Evolutionary conservation across 768 basidiomycete genomes (phyloP).

Genomic region (Botryobasidium botryosum): DNA sequence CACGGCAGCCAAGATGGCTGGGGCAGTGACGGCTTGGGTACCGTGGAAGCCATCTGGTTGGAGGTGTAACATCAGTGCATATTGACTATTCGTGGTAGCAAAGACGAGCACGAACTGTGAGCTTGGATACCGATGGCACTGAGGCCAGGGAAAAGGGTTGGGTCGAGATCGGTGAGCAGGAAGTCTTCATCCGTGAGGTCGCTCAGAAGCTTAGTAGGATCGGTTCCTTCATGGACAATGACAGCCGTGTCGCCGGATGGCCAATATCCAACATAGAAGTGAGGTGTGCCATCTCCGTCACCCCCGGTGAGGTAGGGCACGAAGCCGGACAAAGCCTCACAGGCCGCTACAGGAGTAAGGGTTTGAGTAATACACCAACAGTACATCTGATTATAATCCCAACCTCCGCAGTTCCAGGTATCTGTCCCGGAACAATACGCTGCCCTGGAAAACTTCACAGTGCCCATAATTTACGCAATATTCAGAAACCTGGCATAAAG

Average conservation of each 20-base stretch:
- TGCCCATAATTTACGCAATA: background rate
- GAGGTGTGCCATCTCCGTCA: conserved; percentile 6
- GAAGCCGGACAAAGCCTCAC: conserved; percentile 5
- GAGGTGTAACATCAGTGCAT: background rate
- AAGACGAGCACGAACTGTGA: background rate
- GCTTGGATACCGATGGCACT: background rate
- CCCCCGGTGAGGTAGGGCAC: conserved; percentile 5
- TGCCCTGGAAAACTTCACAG: background rate
- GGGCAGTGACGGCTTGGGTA: conserved; percentile 22
- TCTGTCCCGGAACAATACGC: background rate
- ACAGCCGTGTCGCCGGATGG: conserved; percentile 16
- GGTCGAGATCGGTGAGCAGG: conserved; percentile 9
- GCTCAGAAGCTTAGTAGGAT: conserved; percentile 9
- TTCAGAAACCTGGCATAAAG: background rate
- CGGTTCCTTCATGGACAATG: conserved; percentile 9
- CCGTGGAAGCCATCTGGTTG: conserved; percentile 22
- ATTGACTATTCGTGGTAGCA: background rate
- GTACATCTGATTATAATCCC: background rate
- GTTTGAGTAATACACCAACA: background rate
- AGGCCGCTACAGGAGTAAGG: background rate
- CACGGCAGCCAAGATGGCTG: conserved; percentile 15
- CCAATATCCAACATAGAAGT: conserved; percentile 8
- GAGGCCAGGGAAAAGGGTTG: conserved; percentile 5
- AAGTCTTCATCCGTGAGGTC: background rate
- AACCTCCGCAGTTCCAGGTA: conserved; percentile 7